Conservation (phyloP, 192 early-diverging fungal genomes). For the Gigaspora rosea region DNA sequence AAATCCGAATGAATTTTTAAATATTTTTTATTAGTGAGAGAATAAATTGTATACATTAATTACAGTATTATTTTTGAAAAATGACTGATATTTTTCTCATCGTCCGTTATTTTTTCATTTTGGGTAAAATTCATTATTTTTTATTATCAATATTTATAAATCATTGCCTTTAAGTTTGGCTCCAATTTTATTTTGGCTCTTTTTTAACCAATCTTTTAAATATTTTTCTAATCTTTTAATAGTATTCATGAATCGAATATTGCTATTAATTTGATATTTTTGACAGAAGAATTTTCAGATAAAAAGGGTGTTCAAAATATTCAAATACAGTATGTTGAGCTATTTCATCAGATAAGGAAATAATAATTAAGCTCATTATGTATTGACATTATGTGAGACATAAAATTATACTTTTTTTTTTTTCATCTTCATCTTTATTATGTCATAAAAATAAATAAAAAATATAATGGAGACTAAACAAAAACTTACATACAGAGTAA, state of each 20-base stretch:
- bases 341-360: too few relatives aligned
- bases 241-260: constrained; percentile 12
- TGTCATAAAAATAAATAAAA: too few relatives aligned
- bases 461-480: too few relatives aligned
- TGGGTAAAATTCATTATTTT: constrained; percentile 40
- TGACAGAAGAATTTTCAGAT: constrained; percentile 33
- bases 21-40: not conserved
- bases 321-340: too few relatives aligned
- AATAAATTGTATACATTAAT: too few relatives aligned
- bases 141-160: constrained; percentile 47
- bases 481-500: too few relatives aligned
- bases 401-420: too few relatives aligned
- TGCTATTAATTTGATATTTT: constrained; percentile 34
- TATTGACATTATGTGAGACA: too few relatives aligned
- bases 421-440: too few relatives aligned
- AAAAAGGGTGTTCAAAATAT: constrained; percentile 36
- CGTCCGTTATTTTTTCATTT: constrained; percentile 41
- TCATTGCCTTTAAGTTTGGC: constrained; percentile 36
- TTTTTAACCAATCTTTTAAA: constrained; percentile 41
- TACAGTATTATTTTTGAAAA: not conserved
- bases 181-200: constrained; percentile 34
- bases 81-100: constrained; percentile 47
- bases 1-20: not conserved
- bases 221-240: constrained; percentile 38
- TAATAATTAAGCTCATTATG: too few relatives aligned